A percentile compares a stretch with the other conserved stretches of the same genome.
These are phyloP conservation scores for Comarum palustre DNA, from an alignment of 306 rosid species.

Conservation along the genomic window DNA sequence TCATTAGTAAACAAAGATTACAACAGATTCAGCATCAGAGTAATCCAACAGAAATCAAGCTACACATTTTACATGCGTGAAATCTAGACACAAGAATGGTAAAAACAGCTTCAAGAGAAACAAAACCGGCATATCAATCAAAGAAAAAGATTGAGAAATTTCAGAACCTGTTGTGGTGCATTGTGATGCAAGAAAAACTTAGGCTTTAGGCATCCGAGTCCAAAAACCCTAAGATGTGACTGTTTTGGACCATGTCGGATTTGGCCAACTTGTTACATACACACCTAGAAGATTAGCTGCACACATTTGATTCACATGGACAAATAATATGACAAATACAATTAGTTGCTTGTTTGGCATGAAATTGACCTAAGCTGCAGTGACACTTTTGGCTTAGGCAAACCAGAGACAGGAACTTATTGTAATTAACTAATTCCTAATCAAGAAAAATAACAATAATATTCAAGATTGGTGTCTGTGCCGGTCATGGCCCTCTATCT, in stretches of 20 bases:
- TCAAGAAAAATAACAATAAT: conserved; percentile 2
- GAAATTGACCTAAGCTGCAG: conserved; percentile 13
- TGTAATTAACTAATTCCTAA: background rate
- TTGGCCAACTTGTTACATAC: background rate
- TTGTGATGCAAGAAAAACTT: background rate
- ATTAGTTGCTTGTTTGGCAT: background rate
- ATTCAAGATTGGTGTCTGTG: conserved; percentile 21
- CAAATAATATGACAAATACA: conserved; percentile 4
- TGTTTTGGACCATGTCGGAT: conserved; percentile 11
- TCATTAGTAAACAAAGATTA: no score
- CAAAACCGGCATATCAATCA: no score
- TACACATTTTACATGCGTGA: no score
- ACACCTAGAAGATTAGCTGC: background rate
- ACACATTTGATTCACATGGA: conserved; percentile 11
- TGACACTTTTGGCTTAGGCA: conserved; percentile 27
- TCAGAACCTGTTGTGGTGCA: background rate
- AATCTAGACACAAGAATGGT: no score
- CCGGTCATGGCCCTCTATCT: conserved; percentile 32
- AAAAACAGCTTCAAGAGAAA: no score
- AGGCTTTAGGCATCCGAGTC: background rate
- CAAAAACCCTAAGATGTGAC: background rate
- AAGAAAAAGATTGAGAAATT: background rate
- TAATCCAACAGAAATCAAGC: no score
- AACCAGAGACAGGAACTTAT: background rate
- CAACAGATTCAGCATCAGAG: no score